Evolutionary conservation across 1,284 basidiomycete genomes (phyloP), one percentile per base, ranked within the genome.

Genomic region (Phellinidium pouzarii): DNA sequence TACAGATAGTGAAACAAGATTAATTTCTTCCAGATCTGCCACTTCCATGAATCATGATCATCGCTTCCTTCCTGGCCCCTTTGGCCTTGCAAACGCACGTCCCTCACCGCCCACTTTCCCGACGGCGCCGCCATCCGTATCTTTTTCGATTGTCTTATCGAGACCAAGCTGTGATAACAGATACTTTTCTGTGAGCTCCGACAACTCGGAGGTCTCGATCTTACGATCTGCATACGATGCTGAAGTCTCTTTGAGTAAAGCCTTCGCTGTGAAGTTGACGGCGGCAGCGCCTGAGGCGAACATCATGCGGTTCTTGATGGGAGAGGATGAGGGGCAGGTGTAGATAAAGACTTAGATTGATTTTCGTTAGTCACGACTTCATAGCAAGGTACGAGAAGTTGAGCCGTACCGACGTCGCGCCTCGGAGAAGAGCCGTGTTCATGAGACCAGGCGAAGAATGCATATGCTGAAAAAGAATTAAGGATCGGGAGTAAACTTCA

Each of bases 261-360:
- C 68, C 60, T 82, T 79, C 37, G 78, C 80, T 25, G 75, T 68
- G 50, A 75, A 71, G 60, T 79, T 82, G 12, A 86, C 73, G 19
- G 77, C 67, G 7, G 74, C 62, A 3, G 80, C 77, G 11, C 80
- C 82, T 1, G 84, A 84, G 0, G 90, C 89, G 67, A 93, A 94
- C 36, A 94, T 64, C 88, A 95, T 92, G 48, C 91, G 80, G 59
- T 82, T 75, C 64, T 89, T 90, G 67, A 94, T 77, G 1, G 88
- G 85, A 1, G 87, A 91, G 9, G 69, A 65, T 1, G 82, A 77
- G 0, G 92, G 92, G 65, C 92, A 94, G 31, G 86, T 87, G 68
- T 95, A 95, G 55, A 94, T 87, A 67, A 91, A 92, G 37, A 89
- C 84, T 90, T 57, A 2, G 50, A 8, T 20, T 25, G 4, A 3